Evolutionary conservation across 345 rosid species (phyloP), one percentile per base, ranked within the genome.

Genomic region (Sonneratia caseolaris): DNA sequence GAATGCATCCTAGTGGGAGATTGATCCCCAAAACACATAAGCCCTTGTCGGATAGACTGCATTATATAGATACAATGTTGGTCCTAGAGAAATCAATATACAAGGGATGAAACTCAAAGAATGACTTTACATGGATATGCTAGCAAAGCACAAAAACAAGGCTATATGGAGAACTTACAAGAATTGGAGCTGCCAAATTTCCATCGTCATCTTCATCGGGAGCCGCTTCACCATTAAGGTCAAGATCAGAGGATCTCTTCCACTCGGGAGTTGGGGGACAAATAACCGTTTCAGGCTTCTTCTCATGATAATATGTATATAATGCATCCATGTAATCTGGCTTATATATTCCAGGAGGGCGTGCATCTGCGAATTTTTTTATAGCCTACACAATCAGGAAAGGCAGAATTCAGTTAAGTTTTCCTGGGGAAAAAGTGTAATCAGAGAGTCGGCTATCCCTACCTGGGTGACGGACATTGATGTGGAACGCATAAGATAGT

Each of bases 281-380:
- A 67, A 73, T 66, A 64, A 86, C 78, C 73, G 66, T 79, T 22
- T 85, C 88, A 65, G 95, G 96, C 82, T 78, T 91, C 77, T 78
- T 90, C 78, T 94, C 98, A 48, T 94, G 98, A 84, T 91, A 94
- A 78, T 87, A 91, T 16, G 83, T 70, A 69, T 88, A 91, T 59
- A 94, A 76, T 59, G 89, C 89, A 74, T 90, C 91, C 65, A 94
- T 87, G 69, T 91, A 94, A 37, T 91, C 96, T 1, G 91, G 85
- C 79, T 94, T 94, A 77, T 91, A 94, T 47, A 94, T 94, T 75
- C 98, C 98, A 21, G 98, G 98, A 71, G 96, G 97, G 0, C 97
- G 98, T 71, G 91, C 95, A 15, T 86, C 91, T 3, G 95, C 72
- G 81, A 94, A 94, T 36, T 70, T 73, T 71, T 87, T 55, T 53